Evolutionary conservation across 2,329 filamentous ascomycete species (phyloP), one percentile per base, ranked within the genome.

Genomic region (Balansia obtecta): DNA sequence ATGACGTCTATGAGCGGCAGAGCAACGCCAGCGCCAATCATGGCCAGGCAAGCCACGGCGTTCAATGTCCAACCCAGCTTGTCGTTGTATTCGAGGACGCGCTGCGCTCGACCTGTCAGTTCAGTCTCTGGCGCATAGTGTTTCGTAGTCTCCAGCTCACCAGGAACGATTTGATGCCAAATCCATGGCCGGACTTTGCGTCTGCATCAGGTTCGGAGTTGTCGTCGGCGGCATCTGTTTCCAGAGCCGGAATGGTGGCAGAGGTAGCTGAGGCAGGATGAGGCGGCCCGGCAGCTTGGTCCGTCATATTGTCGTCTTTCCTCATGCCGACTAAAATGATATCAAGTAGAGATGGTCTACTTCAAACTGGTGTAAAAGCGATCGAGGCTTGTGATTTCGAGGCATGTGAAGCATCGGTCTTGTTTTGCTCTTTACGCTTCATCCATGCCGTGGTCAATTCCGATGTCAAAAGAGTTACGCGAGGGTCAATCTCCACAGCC

Each of bases 1-100:
- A 82, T 67, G 39, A 82, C 65, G 38, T 79, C 77, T 76, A 83
- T 80, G 34, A 80, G 56, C 0, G 77, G 77, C 7, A 77, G 55
- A 11, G 64, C 57, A 2, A 61, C 62, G 43, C 69, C 69, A 0
- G 68, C 55, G 8, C 59, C 65, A 16, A 71, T 57, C 63, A 68
- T 67, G 52, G 61, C 65, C 16, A 67, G 10, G 15, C 67, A 54
- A 20, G 68, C 65, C 16, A 68, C 48, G 18, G 42, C 46, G 47
- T 70, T 70, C 45, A 68, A 54, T 16, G 59, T 39, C 65, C 68
- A 71, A 49, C 68, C 68, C 4, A 56, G 15, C 6, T 53, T 51
- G 51, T 71, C 65, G 45, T 66, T 69, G 58, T 71, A 71, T 10
- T 54, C 56, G 46, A 69, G 68, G 50, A 69, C 61, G 11, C 67